Conservation (phyloP, 2,329 filamentous ascomycete species). For the Penicillium brasilianum region DNA sequence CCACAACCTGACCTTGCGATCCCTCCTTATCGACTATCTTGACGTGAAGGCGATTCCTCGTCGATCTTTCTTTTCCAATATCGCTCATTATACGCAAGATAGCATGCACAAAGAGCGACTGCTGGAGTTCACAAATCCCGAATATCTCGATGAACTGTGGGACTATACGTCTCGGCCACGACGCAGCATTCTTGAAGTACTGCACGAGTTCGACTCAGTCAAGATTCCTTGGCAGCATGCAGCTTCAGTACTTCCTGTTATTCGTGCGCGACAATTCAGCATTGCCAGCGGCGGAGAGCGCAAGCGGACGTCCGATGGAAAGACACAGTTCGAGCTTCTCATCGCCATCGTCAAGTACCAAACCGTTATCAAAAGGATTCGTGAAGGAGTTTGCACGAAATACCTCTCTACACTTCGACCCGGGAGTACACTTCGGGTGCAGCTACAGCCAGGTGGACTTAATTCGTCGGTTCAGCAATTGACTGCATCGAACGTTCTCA, state of each 20-base stretch:
- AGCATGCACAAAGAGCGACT: slow-evolving; percentile 78
- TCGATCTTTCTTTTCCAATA: slow-evolving; percentile 79
- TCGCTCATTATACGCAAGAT: slow-evolving; percentile 76
- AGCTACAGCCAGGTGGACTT: slow-evolving; percentile 59
- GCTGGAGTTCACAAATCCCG: slow-evolving; percentile 78
- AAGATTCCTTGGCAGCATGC: slow-evolving; percentile 77
- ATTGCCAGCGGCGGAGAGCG: slow-evolving; percentile 74
- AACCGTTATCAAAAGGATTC: slow-evolving; percentile 81
- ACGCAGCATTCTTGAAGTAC: slow-evolving; percentile 86
- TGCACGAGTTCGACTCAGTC: slow-evolving; percentile 86
- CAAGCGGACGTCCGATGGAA: slow-evolving; percentile 43
- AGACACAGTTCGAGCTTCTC: slow-evolving; percentile 70
- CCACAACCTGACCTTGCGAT: slow-evolving; percentile 66
- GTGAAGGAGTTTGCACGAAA: slow-evolving; percentile 86
- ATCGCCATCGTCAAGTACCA: slow-evolving; percentile 90
- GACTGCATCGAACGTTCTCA: slow-evolving; percentile 69
- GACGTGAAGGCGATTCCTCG: slow-evolving; percentile 90
- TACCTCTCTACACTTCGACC: slow-evolving; percentile 72
- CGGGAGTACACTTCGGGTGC: slow-evolving; percentile 64
- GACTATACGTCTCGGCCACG: slow-evolving; percentile 93
- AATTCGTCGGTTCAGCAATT: slow-evolving; percentile 54
- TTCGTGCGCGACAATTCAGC: slow-evolving; percentile 92
- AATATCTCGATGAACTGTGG: slow-evolving; percentile 87
- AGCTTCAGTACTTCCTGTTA: slow-evolving; percentile 74
- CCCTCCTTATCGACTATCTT: slow-evolving; percentile 78